These are phyloP conservation scores for Gossypium schwendimanii DNA, from an alignment of 441 rosid genomes.

Conservation along the genomic window DNA sequence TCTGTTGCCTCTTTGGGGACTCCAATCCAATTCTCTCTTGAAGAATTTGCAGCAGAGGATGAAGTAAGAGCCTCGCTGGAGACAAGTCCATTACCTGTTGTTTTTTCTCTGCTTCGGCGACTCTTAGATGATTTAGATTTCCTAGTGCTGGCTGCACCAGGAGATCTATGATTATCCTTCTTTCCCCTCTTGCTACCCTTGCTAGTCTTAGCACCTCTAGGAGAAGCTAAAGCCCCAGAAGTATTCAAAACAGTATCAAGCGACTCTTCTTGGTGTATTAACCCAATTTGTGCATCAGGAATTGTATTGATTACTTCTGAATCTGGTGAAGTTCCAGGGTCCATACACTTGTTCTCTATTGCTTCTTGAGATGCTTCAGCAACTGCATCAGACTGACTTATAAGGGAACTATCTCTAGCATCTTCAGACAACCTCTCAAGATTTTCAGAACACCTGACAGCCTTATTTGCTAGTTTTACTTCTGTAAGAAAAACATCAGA, in stretches of 20 bases:
- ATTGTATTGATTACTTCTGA: slow-evolving; percentile 86
- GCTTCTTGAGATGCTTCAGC: slow-evolving; percentile 38
- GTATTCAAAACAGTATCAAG: slow-evolving; percentile 32
- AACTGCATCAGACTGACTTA: slow-evolving; percentile 26
- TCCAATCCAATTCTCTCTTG: slow-evolving; percentile 26
- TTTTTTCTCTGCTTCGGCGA: slow-evolving; percentile 27
- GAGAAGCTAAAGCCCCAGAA: slow-evolving; percentile 26
- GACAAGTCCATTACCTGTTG: slow-evolving; percentile 14
- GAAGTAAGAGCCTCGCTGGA: slow-evolving; percentile 26
- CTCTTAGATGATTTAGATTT: slow-evolving; percentile 44
- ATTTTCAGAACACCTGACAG: slow-evolving; percentile 26
- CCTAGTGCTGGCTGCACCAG: slow-evolving; percentile 23
- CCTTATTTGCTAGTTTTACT: slow-evolving; percentile 24
- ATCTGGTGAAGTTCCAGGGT: slow-evolving; percentile 94
- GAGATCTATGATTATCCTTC: slow-evolving; percentile 37
- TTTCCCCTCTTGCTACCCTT: slow-evolving; percentile 37
- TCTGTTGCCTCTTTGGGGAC: slow-evolving; percentile 21
- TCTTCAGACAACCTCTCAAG: slow-evolving; percentile 37
- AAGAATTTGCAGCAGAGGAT: slow-evolving; percentile 27
- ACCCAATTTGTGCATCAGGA: slow-evolving; percentile 48
- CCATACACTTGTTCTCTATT: slow-evolving; percentile 38
- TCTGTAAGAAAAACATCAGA: slow-evolving; percentile 26
- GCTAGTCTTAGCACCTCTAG: slow-evolving; percentile 22
- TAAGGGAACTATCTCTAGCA: slow-evolving; percentile 29
- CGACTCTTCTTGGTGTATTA: slow-evolving; percentile 36